Base-by-base conservation (phyloP, 495 filamentous ascomycete species). In the Penicillium alfredii region DNA sequence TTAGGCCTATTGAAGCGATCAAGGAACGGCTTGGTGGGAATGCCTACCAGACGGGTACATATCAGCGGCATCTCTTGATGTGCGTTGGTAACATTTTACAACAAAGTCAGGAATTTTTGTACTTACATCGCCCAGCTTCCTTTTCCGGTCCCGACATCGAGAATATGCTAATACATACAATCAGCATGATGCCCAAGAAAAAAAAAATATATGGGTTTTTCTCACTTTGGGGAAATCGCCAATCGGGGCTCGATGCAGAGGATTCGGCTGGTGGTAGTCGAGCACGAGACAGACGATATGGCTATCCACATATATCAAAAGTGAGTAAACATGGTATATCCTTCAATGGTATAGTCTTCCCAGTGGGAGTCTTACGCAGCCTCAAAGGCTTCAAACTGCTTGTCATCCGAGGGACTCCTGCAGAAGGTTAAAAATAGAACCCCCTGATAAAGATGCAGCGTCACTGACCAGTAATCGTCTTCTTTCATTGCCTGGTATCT, bases 61-160 rank as follows among this genome's bases (percentile, higher is more conserved):
- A 21, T 39, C 36, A 10, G 36, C 36, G 16, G 19, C 27, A 30
- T 39, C 36, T 7, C 36, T 39, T 9, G 8, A 0, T 8, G 17
- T 8, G 3, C 6, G 17, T 39, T 30, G 30, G 19, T 9, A 13
- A 34, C 13, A 8, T 8, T 20, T 5, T 4, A 4, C 8, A 20
- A 20, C 8, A 17, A 4, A 17, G 19, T 17, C 4, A 4, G 13
- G n/a, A n/a, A n/a, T n/a, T n/a, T n/a, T 8, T 2, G 14, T 9
- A 21, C 8, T 28, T 42, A 51, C 28, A 38, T 41, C 11, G 45
- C 42, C 37, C 47, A 42, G 3, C 21, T 11, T 16, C 44, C 44
- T 23, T 42, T 21, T 2, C 36, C 36, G 8, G 36, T 39, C 11
- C 36, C 36, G 36, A 39, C 28, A 18, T 39, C 36, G n/a, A 39